These are phyloP conservation scores for Naganishia randhawae DNA, from an alignment of 768 basidiomycete genomes.

Conservation along the genomic window DNA sequence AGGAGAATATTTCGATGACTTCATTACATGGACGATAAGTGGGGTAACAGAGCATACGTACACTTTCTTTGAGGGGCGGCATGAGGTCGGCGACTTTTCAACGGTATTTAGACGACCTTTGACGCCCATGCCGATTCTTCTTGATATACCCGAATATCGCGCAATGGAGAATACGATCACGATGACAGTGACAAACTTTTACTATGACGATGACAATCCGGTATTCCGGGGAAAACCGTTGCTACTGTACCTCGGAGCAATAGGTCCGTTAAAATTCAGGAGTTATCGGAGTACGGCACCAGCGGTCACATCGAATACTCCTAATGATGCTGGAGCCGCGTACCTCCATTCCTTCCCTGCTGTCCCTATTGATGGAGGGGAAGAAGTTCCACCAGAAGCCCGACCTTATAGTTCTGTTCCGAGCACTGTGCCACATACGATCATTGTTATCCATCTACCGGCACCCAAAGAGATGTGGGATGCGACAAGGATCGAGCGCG, in stretches of 20 bases:
- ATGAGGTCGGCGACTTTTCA: conserved; percentile 57
- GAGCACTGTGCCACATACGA: conserved; percentile 57
- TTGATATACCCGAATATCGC: conserved; percentile 72
- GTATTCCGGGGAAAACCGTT: conserved; percentile 59
- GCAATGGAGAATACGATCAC: conserved; percentile 71
- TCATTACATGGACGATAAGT: conserved; percentile 91
- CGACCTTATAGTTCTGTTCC: conserved; percentile 36
- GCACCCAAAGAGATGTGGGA: conserved; percentile 69
- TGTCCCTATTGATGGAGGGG: conserved; percentile 23
- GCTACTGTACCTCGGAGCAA: conserved; percentile 81
- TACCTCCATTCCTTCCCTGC: conserved; percentile 26
- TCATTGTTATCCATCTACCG: conserved; percentile 83
- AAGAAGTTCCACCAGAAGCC: conserved; percentile 28
- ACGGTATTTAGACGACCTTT: conserved; percentile 71
- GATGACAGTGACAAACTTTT: conserved; percentile 81
- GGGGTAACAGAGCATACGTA: conserved; percentile 93
- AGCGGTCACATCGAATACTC: conserved; percentile 15
- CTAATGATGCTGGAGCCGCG: conserved; percentile 14
- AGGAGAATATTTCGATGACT: conserved; percentile 86
- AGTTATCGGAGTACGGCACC: conserved; percentile 62
- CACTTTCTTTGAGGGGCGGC: conserved; percentile 72
- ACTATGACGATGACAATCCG: conserved; percentile 69
- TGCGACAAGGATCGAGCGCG: conserved; percentile 51
- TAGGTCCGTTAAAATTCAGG: conserved; percentile 76
- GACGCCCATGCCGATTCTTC: conserved; percentile 83